Conservation (phyloP, 2,329 filamentous ascomycete genomes). For the Cladophialophora immunda region DNA sequence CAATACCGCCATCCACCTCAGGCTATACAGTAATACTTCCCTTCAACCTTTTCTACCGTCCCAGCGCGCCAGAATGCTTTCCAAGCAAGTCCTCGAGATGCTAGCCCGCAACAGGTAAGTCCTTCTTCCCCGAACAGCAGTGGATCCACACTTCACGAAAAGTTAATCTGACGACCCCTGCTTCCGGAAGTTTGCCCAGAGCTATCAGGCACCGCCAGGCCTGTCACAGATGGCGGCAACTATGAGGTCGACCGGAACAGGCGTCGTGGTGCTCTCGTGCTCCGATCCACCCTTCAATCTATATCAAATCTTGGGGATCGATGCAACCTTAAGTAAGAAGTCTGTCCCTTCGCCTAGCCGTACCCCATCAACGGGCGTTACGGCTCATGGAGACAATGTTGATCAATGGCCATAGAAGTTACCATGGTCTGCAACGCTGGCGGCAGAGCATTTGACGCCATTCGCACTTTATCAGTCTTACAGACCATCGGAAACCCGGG, state of each 20-base stretch:
- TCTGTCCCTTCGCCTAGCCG: background rate
- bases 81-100: slow-evolving; percentile 24
- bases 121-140: background rate
- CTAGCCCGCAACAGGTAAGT: slow-evolving; percentile 23
- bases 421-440: slow-evolving; percentile 26
- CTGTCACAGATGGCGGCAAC: slow-evolving; percentile 15
- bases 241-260: slow-evolving; percentile 14
- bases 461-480: slow-evolving; percentile 26
- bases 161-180: background rate
- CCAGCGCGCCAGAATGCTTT: slow-evolving; percentile 22
- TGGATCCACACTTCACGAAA: no score
- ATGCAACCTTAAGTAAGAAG: slow-evolving; percentile 22
- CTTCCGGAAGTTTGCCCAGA: slow-evolving; percentile 17
- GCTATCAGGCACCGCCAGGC: slow-evolving; percentile 24
- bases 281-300: slow-evolving; percentile 25
- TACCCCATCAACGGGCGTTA: no score
- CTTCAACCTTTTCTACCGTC: no score
- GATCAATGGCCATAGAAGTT: slow-evolving; percentile 13
- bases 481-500: slow-evolving; percentile 26
- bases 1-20: no score
- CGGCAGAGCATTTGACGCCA: slow-evolving; percentile 27
- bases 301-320: slow-evolving; percentile 24
- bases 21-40: no score
- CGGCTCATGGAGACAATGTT: no score
- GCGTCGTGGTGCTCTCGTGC: slow-evolving; percentile 28